phyloP scores from a whole-genome alignment of 352 stramenopile species.

The Globisporangium barbulae region DNA sequence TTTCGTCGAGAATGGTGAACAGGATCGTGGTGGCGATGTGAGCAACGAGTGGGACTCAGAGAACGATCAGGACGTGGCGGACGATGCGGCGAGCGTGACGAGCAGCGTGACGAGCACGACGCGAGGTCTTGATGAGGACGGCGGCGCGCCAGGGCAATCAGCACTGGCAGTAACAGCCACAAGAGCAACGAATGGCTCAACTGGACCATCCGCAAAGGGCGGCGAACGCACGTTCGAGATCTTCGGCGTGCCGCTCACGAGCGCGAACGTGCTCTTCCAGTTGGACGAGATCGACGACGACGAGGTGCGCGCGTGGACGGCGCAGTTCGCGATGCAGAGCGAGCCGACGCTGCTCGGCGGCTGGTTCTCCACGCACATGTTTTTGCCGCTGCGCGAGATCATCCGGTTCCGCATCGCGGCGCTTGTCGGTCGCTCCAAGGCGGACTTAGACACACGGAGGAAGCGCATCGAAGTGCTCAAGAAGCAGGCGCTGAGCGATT shows the following conservation, averaged over 20 bases:
- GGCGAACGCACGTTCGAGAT: constrained; percentile 54
- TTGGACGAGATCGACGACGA: constrained; percentile 70
- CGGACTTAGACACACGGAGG: constrained; percentile 56
- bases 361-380: constrained; percentile 83
- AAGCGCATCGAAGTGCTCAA: constrained; percentile 72
- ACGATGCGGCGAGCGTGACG: constrained; percentile 23
- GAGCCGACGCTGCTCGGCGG: constrained; percentile 58
- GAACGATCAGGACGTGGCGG: constrained; percentile 34
- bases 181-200: background rate
- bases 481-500: constrained; percentile 65
- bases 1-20: background rate
- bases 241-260: constrained; percentile 68
- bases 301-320: constrained; percentile 51
- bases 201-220: background rate
- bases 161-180: background rate
- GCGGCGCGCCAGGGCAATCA: background rate
- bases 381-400: constrained; percentile 71
- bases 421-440: constrained; percentile 65
- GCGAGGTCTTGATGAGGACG: constrained; percentile 8
- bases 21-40: constrained; percentile 2
- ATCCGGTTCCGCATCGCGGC: constrained; percentile 70
- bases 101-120: constrained; percentile 5
- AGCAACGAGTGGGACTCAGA: constrained; percentile 47
- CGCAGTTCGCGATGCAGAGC: constrained; percentile 41
- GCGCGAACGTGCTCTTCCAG: constrained; percentile 72